Base-by-base conservation (phyloP, 2,329 filamentous ascomycete genomes). In the Waltergamsia citrina region DNA sequence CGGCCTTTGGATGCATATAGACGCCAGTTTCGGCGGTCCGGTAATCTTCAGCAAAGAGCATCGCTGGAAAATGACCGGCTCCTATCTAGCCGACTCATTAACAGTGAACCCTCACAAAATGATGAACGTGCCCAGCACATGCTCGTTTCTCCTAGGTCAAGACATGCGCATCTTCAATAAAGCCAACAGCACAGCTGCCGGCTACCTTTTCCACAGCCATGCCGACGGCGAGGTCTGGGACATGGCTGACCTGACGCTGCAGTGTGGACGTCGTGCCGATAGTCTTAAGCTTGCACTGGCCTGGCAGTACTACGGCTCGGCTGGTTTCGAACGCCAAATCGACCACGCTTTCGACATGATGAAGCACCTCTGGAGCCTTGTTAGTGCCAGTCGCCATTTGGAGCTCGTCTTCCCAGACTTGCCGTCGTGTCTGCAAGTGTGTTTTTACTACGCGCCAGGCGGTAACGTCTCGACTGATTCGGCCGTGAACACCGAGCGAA, bases 71-170 rank as follows among this genome's bases (percentile, higher is more conserved):
- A 62, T 96, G 8, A 55, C 63, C 2, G 90, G 90, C 11, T 65
- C 72, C 3, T 69, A 87, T 29, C 68, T 81, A 26, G 92, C 88
- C 8, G 73, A 95, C 57, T 85, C 78, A 11, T 65, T 96, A 25
- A 85, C 87, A 3, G 74, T 94, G 35, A 96, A 94, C 57, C 88
- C 92, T 37, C 92, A 98, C 63, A 96, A 96, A 63, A 96, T 96
- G 92, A 73, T 96, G 52, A 85, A 85, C 38, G 84, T 86, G 3
- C 90, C 92, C 0, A 64, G 93, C 26, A 94, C 88, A 0, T 96
- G 88, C 61, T 88, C 82, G 1, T 95, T 94, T 62, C 71, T 98
- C 5, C 70, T 98, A 10, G 80, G 76, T 0, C 71, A 73, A 3
- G 88, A 96, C 52, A 60, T 93, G 51, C 65, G 69, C 36, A 62